Evolutionary conservation across 352 stramenopile genomes (phyloP), one percentile per base, ranked within the genome.

Genomic region (Phytophthora macrochlamydospora): DNA sequence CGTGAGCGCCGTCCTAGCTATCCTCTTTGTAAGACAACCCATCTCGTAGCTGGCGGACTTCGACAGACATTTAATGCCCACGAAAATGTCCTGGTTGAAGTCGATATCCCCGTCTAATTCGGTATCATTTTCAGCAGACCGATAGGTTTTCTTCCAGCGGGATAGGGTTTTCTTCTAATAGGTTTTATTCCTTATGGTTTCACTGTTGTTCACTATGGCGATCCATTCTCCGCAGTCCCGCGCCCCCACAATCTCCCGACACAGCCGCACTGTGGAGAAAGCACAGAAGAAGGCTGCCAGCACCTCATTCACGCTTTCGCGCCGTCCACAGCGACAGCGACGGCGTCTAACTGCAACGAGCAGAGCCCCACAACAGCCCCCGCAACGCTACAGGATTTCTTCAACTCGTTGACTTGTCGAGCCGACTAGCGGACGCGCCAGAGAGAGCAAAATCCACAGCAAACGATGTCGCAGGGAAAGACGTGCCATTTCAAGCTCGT

Each of bases 401-500:
- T 53, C 7, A 35, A 28, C 56, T 59, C 42, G 4, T 52, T 52
- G 24, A 30, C 59, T 65, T 24, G 18, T 24, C 50, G 18, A 68
- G 44, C 63, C 65, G 59, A 38, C 44, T 14, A 74, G 35, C 51
- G 40, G 61, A 58, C 67, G 43, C 57, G 18, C 18, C 18, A 43
- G 30, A 65, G 31, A 42, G 51, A 61, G 28, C 54, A 11, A 43
- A 42, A 12, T 32, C 51, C 52, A 54, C 49, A 60, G 24, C 38
- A 62, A 62, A 78, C n/a, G n/a, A 95, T 95, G 88, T 83, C 88
- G 51, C 81, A 91, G 62, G 83, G 81, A 67, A 91, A 90, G 62
- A 94, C 88, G 48, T 95, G 85, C 61, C 97, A 99, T 86, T 99
- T 99, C 76, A 99, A 99, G 85, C 86, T 99, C 7, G 98, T 99